Evolutionary conservation across 768 basidiomycete species (phyloP).

Genomic region (Tylopilus cervinicoccineus): DNA sequence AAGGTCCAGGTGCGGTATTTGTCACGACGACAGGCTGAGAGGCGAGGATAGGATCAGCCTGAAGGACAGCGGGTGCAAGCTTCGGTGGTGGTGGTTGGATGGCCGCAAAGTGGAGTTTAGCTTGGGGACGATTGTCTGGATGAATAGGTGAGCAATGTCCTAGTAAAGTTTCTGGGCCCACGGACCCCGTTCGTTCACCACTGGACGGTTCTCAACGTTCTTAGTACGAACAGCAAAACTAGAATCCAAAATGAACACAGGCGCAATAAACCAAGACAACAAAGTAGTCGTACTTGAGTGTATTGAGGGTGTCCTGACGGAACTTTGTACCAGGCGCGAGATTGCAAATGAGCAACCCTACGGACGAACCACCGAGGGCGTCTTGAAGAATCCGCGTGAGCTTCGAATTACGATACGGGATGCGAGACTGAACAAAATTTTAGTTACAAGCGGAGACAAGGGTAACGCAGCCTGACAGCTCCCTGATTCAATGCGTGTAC

Average conservation of each 20-base stretch:
- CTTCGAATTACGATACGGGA: constrained; percentile 89
- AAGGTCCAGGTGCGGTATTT: constrained; percentile 10
- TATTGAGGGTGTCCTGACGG: constrained; percentile 84
- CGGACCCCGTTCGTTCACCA: constrained; percentile 73
- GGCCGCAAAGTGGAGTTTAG: constrained; percentile 66
- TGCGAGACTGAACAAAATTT: constrained; percentile 49
- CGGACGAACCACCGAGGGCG: constrained; percentile 77
- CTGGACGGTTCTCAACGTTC: constrained; percentile 80
- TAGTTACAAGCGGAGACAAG: constrained; percentile 2
- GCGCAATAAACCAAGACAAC: not conserved
- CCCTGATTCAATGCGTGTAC: constrained; percentile 80
- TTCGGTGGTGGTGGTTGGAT: constrained; percentile 43
- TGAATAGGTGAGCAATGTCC: not conserved
- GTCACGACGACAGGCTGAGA: constrained; percentile 5
- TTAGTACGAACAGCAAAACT: constrained; percentile 83
- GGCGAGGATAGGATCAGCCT: constrained; percentile 34
- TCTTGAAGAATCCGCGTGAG: constrained; percentile 88
- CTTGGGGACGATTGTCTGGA: constrained; percentile 54
- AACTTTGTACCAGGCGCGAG: constrained; percentile 81
- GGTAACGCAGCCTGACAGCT: constrained; percentile 39
- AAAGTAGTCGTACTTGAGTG: constrained; percentile 67
- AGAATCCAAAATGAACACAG: not conserved
- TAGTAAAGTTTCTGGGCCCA: not conserved
- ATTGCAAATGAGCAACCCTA: constrained; percentile 83
- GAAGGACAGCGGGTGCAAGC: constrained; percentile 45